phyloP scores from a whole-genome alignment of 345 rosid genomes.

The Raphanus raphanistrum region DNA sequence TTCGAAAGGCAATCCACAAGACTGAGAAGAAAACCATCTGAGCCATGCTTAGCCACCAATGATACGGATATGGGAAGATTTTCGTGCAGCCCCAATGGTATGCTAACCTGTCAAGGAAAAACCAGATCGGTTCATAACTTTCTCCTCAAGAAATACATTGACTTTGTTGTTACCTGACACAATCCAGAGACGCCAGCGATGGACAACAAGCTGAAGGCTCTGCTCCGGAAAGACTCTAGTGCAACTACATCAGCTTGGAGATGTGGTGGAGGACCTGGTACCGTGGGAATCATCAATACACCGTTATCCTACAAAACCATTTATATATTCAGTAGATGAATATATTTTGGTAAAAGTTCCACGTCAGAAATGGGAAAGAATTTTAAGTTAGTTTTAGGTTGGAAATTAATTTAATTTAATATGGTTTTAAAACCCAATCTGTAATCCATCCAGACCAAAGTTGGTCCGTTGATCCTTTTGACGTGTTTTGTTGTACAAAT shows the following conservation, averaged over 20 bases:
- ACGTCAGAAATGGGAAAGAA: not conserved
- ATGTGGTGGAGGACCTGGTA: conserved; percentile 82
- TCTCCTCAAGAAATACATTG: not conserved
- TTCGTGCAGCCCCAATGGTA: conserved; percentile 62
- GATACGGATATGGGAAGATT: conserved; percentile 67
- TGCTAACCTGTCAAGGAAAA: conserved; percentile 52
- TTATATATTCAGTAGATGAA: not conserved
- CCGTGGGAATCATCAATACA: conserved; percentile 75
- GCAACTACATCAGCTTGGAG: conserved; percentile 53
- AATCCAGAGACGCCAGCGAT: conserved; percentile 81
- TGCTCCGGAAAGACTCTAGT: conserved; percentile 52
- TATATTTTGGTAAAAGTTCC: not conserved
- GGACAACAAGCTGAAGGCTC: conserved; percentile 74
- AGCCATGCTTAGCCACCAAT: conserved; percentile 68
- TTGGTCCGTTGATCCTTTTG: not conserved
- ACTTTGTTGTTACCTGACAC: conserved; percentile 63
- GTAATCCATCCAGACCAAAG: not conserved
- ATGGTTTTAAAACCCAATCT: not conserved
- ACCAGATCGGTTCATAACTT: conserved; percentile 7
- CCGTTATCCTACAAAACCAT: conserved; percentile 51
- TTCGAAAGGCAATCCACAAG: conserved; percentile 54
- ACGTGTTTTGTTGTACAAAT: not conserved
- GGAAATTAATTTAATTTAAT: not conserved
- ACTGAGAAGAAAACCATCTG: conserved; percentile 69
- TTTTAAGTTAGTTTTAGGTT: not conserved